Conservation (phyloP, 495 filamentous ascomycete genomes). For the Cudoniella acicularis region DNA sequence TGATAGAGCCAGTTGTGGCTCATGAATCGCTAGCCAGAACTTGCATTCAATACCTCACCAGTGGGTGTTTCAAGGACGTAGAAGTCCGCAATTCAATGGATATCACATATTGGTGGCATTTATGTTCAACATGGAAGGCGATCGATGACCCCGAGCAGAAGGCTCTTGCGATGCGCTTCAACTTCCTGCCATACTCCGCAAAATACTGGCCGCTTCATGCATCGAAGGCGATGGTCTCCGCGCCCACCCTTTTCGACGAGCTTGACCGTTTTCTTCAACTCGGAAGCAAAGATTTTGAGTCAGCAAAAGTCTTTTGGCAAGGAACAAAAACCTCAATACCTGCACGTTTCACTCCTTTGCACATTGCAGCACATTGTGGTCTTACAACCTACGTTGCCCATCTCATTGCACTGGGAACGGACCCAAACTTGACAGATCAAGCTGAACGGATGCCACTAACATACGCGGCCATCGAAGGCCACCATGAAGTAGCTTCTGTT, state of each 20-base stretch:
- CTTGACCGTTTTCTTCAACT: not conserved
- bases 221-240: not conserved
- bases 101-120: not conserved
- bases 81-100: too few species aligned
- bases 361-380: not conserved
- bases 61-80: not conserved
- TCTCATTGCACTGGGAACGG: not conserved
- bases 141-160: not conserved
- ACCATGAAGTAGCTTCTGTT: constrained; percentile 11
- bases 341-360: not conserved
- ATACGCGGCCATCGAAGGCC: constrained; percentile 17
- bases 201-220: constrained; percentile 25
- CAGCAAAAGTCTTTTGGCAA: not conserved
- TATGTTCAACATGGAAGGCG: not conserved
- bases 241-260: not conserved
- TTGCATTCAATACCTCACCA: not conserved
- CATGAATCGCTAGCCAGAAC: not conserved
- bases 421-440: not conserved
- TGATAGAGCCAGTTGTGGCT: not conserved
- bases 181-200: constrained; percentile 28
- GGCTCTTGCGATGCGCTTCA: not conserved
- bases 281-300: not conserved
- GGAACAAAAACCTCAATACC: not conserved
- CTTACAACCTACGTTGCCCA: not conserved
- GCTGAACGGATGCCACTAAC: constrained; percentile 17